Evolutionary conservation across 192 early-diverging fungal species (phyloP).

Genomic region (Chytriomyces confervae): DNA sequence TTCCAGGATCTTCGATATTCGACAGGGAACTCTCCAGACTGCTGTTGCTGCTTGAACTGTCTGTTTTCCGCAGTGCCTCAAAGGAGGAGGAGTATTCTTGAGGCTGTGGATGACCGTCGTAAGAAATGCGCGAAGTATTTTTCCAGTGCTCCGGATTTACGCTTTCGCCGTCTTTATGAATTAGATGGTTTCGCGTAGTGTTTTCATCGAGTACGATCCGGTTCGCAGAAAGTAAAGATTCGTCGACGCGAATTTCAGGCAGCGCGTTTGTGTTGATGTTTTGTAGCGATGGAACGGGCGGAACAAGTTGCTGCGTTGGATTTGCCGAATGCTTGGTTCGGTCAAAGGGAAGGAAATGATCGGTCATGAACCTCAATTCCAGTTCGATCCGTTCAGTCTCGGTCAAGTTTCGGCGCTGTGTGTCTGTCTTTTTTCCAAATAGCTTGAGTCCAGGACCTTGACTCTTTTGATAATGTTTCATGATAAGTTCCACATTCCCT

Average conservation of each 20-base stretch:
- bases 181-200: not conserved
- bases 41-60: not conserved
- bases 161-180: not conserved
- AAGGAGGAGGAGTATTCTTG: not conserved
- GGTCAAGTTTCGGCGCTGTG: not conserved
- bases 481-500: not conserved
- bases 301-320: conserved; percentile 1
- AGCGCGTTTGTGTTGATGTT: not conserved
- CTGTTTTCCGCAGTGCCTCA: not conserved
- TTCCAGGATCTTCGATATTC: too few relatives aligned
- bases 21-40: not conserved
- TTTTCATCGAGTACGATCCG: not conserved
- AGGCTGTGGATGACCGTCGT: not conserved
- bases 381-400: conserved; percentile 9
- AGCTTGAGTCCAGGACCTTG: not conserved
- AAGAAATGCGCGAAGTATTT: not conserved
- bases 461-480: not conserved
- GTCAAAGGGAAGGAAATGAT: conserved; percentile 21
- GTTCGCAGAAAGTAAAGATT: conserved; percentile 1
- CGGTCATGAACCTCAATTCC: conserved; percentile 15
- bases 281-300: not conserved
- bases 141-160: not conserved
- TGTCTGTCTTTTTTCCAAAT: not conserved
- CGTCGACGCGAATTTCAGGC: not conserved
- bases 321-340: not conserved